Base-by-base conservation (phyloP, 352 stramenopile genomes). In the Globisporangium spiculum region DNA sequence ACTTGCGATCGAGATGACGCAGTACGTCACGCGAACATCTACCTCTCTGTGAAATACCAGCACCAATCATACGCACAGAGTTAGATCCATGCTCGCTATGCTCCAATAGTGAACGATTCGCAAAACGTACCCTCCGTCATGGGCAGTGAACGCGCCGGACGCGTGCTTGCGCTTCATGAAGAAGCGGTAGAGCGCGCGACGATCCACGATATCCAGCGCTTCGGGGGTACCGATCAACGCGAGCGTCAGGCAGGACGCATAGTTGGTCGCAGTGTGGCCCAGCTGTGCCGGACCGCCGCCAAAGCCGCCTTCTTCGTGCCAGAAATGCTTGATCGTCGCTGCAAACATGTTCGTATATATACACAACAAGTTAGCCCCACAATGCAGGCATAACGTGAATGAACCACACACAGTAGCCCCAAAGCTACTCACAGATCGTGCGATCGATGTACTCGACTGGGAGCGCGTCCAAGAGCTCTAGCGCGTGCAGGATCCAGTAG, bases 21-120 rank as follows among this genome's bases (percentile, higher is more conserved):
- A 99, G 81, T 99, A 99, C n/a, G 94, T 98, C 48, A 96, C 96
- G 44, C 98, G 90, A 24, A 98, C 94, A 74, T 99, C 97, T 41
- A 98, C 84, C 76, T 99, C 97, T 36, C 95, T 94, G 65, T 70
- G 3, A 27, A 41, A 24, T 34, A 27, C 32, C 10, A 71, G 10
- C 32, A 60, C 27, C 26, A 36, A 12, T 27, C 18, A 55, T 26
- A 22, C 6, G 34, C 5, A 32, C 22, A 27, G 53, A 48, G 57
- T 18, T 50, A 50, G 14, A 10, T 20, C 14, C 7, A 50, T 10
- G 14, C 12, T 7, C 41, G 3, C 5, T 27, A 32, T 32, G 16
- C 34, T 46, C 30, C 50, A 32, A 53, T 30, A 22, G 22, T 9
- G 32, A 7, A 32, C 1, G 4, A 8, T 57, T 8, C 36, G 26